Percentiles rank a stretch among this genome's conserved stretches.
phyloP scores from a whole-genome alignment of 352 stramenopile genomes.

The Globisporangium cystogenes region DNA sequence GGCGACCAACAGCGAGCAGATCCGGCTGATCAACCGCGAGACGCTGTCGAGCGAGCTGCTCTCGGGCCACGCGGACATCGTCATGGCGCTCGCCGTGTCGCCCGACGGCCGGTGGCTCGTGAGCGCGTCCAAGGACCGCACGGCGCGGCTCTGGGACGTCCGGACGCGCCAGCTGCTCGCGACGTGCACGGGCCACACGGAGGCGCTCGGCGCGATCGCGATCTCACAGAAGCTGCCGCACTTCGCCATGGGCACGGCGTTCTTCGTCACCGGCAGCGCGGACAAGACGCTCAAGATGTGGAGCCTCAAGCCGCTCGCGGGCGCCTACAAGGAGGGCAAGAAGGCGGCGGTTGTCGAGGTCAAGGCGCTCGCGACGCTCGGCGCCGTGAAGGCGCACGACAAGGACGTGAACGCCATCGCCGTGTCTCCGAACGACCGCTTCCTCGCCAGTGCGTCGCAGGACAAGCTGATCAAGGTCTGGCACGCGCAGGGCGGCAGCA shows the following conservation, averaged over 20 bases:
- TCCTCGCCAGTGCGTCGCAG: slow-evolving; percentile 96
- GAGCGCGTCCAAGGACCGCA: slow-evolving; percentile 94
- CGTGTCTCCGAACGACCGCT: slow-evolving; percentile 95
- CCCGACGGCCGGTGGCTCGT: slow-evolving; percentile 87
- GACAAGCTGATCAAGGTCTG: slow-evolving; percentile 99
- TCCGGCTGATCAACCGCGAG: slow-evolving; percentile 91
- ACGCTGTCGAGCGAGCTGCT: slow-evolving; percentile 93
- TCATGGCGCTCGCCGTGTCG: slow-evolving; percentile 94
- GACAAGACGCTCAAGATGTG: slow-evolving; percentile 99
- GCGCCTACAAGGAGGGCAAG: slow-evolving; percentile 36
- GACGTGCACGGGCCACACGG: slow-evolving; percentile 91
- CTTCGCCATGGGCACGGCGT: slow-evolving; percentile 79
- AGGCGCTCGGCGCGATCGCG: slow-evolving; percentile 90
- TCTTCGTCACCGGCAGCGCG: slow-evolving; percentile 94
- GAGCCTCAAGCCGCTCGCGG: slow-evolving; percentile 80
- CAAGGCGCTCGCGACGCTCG: slow-evolving; percentile 47
- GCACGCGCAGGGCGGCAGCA: slow-evolving; percentile 61
- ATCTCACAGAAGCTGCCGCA: slow-evolving; percentile 86
- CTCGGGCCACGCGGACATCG: slow-evolving; percentile 96
- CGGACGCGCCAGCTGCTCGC: slow-evolving; percentile 71
- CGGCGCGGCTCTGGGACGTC: slow-evolving; percentile 90
- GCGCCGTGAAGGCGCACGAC: slow-evolving; percentile 84
- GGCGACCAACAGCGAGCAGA: slow-evolving; percentile 95
- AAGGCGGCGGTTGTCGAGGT: slow-evolving; percentile 28
- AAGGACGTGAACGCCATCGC: slow-evolving; percentile 97